Conservation (phyloP, 371 early-diverging fungal genomes). For the Rhizopus delemar region DNA sequence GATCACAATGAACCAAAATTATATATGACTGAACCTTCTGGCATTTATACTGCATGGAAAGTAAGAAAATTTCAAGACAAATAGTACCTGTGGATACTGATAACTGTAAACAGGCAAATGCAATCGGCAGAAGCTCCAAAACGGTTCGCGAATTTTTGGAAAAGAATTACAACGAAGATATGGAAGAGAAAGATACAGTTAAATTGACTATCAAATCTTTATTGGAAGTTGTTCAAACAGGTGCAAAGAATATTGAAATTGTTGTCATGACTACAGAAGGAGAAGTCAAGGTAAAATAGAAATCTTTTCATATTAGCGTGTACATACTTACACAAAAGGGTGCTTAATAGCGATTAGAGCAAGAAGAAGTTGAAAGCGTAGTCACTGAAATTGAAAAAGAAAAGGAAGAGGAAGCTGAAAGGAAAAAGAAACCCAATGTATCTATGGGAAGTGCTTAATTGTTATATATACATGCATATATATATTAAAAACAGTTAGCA, state of each 20-base stretch:
- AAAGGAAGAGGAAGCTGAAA: constrained; percentile 90
- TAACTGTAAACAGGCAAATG: constrained; percentile 67
- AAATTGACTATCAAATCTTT: constrained; percentile 92
- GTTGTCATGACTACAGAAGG: constrained; percentile 84
- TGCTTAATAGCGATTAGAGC: constrained; percentile 61
- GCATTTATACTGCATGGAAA: constrained; percentile 98
- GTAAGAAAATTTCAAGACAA: constrained; percentile 43
- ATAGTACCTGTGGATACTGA: background rate
- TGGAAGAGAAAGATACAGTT: constrained; percentile 78
- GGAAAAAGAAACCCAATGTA: constrained; percentile 60
- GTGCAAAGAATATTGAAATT: constrained; percentile 98
- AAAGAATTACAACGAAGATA: constrained; percentile 90
- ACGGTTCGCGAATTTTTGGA: constrained; percentile 97
- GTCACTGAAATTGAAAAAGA: constrained; percentile 89
- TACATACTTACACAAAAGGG: background rate
- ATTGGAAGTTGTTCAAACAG: constrained; percentile 97
- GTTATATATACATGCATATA: background rate
- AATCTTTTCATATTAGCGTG: background rate
- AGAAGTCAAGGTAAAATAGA: constrained; percentile 59
- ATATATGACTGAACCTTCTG: constrained; percentile 99
- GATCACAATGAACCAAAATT: constrained; percentile 87
- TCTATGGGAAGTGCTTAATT: constrained; percentile 35
- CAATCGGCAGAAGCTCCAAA: constrained; percentile 96
- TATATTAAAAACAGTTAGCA: no score
- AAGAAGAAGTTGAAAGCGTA: constrained; percentile 83